Evolutionary conservation across 306 rosid species (phyloP).

Genomic region (Cotoneaster glaucophyllus): DNA sequence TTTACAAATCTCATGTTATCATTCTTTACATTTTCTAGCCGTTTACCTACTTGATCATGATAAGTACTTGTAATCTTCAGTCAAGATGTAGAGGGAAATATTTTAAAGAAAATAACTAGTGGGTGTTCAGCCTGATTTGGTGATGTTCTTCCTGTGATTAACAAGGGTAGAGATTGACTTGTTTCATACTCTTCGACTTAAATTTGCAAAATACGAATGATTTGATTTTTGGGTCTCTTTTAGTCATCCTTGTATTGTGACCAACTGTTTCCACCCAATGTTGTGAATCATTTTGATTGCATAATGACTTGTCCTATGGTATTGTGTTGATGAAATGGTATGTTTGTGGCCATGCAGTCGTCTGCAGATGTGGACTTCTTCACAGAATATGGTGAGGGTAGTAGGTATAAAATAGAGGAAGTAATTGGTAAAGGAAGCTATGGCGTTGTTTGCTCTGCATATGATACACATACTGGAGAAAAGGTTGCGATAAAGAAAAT

Average conservation of each 20-base stretch:
- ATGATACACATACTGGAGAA: constrained; percentile 82
- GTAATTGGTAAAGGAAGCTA: constrained; percentile 99
- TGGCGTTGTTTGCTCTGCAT: constrained; percentile 98
- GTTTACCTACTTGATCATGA: not conserved
- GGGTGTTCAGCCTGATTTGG: not conserved
- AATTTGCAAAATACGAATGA: not conserved
- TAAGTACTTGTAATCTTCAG: not conserved
- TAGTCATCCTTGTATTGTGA: not conserved
- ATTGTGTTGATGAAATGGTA: constrained; percentile 13
- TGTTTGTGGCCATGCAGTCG: constrained; percentile 48
- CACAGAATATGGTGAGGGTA: constrained; percentile 97
- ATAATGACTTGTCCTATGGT: not conserved
- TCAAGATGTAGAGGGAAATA: not conserved
- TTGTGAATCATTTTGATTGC: not conserved
- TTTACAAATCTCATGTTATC: not conserved
- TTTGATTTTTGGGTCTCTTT: not conserved
- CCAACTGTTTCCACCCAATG: not conserved
- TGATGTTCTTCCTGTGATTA: not conserved
- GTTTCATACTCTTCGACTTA: not conserved
- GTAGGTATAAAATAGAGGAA: constrained; percentile 96
- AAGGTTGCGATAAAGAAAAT: constrained; percentile 97
- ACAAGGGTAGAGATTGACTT: not conserved
- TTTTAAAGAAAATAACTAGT: not conserved
- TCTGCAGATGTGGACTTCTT: constrained; percentile 89
- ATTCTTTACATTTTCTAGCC: not conserved